These are phyloP conservation scores for Nigrospora sphaerica DNA, from an alignment of 2,329 filamentous ascomycete species.

Conservation along the genomic window DNA sequence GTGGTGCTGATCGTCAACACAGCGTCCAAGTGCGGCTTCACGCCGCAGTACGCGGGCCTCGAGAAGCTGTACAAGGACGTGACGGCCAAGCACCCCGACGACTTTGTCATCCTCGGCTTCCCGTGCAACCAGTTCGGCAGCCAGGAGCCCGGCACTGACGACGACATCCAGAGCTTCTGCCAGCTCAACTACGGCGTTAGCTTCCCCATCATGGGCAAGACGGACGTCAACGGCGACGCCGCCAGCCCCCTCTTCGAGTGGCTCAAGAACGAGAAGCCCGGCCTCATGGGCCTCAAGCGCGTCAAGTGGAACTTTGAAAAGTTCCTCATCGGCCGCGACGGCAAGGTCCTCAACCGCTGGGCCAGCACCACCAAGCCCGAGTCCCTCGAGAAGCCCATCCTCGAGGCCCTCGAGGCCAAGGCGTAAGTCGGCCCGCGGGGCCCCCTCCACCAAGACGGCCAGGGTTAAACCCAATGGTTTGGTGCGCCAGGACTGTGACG, in stretches of 20 bases:
- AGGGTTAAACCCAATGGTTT: background rate
- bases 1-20: conserved; percentile 96
- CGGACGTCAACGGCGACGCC: conserved; percentile 83
- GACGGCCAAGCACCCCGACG: conserved; percentile 59
- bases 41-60: conserved; percentile 85
- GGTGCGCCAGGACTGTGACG: background rate
- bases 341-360: conserved; percentile 80
- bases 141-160: conserved; percentile 81
- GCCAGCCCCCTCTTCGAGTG: conserved; percentile 76
- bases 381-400: conserved; percentile 64
- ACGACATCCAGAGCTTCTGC: conserved; percentile 79
- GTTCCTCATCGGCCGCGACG: conserved; percentile 83
- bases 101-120: conserved; percentile 88
- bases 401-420: conserved; percentile 63
- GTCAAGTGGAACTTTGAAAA: conserved; percentile 99
- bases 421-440: conserved; percentile 17
- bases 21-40: conserved; percentile 98
- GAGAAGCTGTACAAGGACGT: conserved; percentile 83
- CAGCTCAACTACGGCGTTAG: conserved; percentile 89
- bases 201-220: conserved; percentile 88
- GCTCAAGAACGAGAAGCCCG: conserved; percentile 67
- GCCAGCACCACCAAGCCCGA: conserved; percentile 84
- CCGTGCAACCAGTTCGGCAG: conserved; percentile 96
- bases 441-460: background rate
- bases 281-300: conserved; percentile 78